These are phyloP conservation scores for Hypoxylon sp. DNA, from an alignment of 2,329 filamentous ascomycete species.

Conservation along the genomic window DNA sequence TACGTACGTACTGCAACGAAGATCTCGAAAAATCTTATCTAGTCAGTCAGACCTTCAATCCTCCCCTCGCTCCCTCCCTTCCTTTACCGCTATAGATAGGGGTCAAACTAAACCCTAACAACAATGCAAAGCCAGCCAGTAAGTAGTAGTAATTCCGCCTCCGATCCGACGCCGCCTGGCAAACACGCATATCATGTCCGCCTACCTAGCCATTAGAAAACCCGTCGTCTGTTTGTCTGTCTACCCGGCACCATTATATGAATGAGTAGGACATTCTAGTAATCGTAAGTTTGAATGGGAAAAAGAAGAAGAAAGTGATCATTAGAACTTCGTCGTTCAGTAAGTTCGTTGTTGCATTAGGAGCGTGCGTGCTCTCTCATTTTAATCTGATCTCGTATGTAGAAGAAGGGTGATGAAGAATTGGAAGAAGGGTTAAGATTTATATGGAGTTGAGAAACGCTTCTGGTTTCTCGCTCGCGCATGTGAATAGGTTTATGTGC, in stretches of 20 bases:
- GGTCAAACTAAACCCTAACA: constrained; percentile 2
- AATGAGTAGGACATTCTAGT: constrained; percentile 21
- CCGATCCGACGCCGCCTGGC: constrained; percentile 16
- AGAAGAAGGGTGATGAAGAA: not conserved
- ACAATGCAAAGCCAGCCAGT: constrained; percentile 17
- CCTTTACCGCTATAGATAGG: not conserved
- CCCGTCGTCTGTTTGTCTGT: not conserved
- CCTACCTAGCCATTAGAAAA: constrained; percentile 3
- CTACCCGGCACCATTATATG: constrained; percentile 5
- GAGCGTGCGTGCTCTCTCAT: not conserved
- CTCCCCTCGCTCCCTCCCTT: not conserved
- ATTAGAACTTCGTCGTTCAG: constrained; percentile 13
- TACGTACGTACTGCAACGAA: constrained; percentile 1
- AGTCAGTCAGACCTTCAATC: not conserved
- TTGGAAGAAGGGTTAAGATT: not conserved
- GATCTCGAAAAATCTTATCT: constrained; percentile 8
- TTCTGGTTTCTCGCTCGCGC: constrained; percentile 65
- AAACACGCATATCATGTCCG: not conserved
- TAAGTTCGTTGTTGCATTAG: constrained; percentile 14
- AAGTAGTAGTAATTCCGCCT: not conserved
- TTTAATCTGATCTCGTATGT: not conserved
- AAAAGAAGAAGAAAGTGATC: constrained; percentile 10
- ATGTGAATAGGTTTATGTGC: constrained; percentile 90
- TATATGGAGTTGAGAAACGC: constrained; percentile 48
- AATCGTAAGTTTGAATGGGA: constrained; percentile 7